phyloP scores from a whole-genome alignment of 257 asterid genomes.

The Lycium ferocissimum region DNA sequence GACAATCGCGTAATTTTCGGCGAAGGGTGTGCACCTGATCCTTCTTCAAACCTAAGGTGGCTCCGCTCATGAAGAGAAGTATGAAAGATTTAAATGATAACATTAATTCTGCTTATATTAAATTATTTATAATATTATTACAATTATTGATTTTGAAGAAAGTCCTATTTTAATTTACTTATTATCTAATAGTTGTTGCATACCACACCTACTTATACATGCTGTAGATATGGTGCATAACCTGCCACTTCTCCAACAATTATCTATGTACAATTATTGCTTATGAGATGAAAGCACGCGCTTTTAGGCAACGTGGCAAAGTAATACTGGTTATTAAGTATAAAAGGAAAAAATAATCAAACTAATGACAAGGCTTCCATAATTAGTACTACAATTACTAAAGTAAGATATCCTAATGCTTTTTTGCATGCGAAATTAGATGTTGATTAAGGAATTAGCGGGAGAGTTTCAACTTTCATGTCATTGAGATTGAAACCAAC shows the following conservation, averaged over 20 bases:
- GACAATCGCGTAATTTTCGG: too few relatives aligned
- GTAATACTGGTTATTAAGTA: background rate
- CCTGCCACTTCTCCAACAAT: background rate
- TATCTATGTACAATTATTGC: background rate
- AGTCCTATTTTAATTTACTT: background rate
- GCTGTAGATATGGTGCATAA: background rate
- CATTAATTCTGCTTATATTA: too few relatives aligned
- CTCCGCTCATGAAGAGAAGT: too few relatives aligned
- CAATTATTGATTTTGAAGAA: background rate
- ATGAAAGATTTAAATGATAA: too few relatives aligned
- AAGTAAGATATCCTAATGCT: slow-evolving; percentile 21
- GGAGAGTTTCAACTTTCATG: slow-evolving; percentile 21
- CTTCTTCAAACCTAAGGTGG: too few relatives aligned
- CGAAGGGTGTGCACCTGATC: too few relatives aligned
- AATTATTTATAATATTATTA: too few relatives aligned
- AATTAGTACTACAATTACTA: background rate
- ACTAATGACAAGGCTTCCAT: slow-evolving; percentile 23
- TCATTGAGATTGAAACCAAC: slow-evolving; percentile 1
- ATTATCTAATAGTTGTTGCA: background rate
- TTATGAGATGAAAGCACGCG: background rate
- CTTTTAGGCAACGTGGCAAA: background rate
- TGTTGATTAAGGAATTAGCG: slow-evolving; percentile 6
- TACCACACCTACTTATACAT: background rate
- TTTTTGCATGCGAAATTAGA: slow-evolving; percentile 35
- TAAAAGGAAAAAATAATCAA: background rate